These are phyloP conservation scores for Monosporascus cannonballus DNA, from an alignment of 2,329 filamentous ascomycete genomes.

Conservation along the genomic window DNA sequence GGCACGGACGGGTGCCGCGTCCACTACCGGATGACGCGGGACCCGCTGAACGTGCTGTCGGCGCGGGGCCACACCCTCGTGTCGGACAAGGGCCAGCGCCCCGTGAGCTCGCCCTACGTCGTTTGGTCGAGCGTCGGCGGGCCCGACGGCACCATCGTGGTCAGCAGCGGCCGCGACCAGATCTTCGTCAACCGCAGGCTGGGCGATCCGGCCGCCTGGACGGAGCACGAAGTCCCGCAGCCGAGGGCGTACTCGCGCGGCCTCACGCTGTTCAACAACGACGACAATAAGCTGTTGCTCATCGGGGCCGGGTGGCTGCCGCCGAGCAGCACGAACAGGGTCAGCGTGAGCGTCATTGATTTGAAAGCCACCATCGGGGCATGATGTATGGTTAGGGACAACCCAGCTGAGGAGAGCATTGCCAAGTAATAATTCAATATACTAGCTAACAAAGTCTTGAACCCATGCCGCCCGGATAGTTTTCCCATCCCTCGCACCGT, in stretches of 20 bases:
- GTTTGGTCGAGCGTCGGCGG: slow-evolving; percentile 21
- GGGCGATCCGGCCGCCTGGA: slow-evolving; percentile 16
- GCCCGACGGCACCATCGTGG: slow-evolving; percentile 20
- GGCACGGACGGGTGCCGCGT: slow-evolving; percentile 21
- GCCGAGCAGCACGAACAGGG: slow-evolving; percentile 30
- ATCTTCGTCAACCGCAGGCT: slow-evolving; percentile 20
- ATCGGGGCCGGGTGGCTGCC: slow-evolving; percentile 31
- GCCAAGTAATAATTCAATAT: too few species aligned
- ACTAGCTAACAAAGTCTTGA: too few species aligned
- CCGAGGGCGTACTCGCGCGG: slow-evolving; percentile 16
- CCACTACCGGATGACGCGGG: slow-evolving; percentile 18
- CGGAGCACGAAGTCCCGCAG: slow-evolving; percentile 16
- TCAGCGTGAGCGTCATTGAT: slow-evolving; percentile 16
- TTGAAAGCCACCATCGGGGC: slow-evolving; percentile 5
- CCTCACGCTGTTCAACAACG: slow-evolving; percentile 12
- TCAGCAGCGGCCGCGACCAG: slow-evolving; percentile 16
- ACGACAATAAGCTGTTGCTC: slow-evolving; percentile 20
- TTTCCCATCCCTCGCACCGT: too few species aligned
- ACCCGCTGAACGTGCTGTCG: slow-evolving; percentile 15
- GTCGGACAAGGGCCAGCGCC: slow-evolving; percentile 10
- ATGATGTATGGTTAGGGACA: background rate
- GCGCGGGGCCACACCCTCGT: slow-evolving; percentile 10
- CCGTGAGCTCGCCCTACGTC: slow-evolving; percentile 19
- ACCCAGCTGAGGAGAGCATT: too few species aligned
- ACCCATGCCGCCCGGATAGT: too few species aligned